Evolutionary conservation across 2,329 filamentous ascomycete genomes (phyloP).

Genomic region (Claviceps humidiphila): DNA sequence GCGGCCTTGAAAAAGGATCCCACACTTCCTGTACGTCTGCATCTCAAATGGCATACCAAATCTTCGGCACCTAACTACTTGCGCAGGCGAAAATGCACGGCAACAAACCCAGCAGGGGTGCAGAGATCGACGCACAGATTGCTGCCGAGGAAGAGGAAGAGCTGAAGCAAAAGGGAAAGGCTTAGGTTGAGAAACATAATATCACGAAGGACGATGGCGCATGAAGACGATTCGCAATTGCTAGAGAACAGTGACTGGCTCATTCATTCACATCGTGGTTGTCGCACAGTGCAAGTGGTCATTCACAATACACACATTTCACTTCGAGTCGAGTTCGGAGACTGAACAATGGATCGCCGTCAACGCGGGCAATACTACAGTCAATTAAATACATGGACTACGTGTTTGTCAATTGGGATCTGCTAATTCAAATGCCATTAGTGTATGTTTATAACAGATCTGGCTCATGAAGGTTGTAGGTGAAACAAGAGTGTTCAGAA

Average conservation of each 20-base stretch:
- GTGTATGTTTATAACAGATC: neutral
- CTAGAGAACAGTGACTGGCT: too few species aligned
- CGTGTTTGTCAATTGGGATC: neutral
- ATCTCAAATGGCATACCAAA: too few species aligned
- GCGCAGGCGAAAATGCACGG: slow-evolving; percentile 49
- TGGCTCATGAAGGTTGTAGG: slow-evolving; percentile 5
- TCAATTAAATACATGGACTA: neutral
- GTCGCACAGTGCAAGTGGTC: too few species aligned
- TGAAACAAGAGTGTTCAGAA: slow-evolving; percentile 51
- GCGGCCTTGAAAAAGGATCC: slow-evolving; percentile 42
- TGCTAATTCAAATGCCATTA: neutral
- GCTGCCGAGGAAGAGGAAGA: slow-evolving; percentile 54
- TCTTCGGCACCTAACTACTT: neutral
- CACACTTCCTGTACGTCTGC: slow-evolving; percentile 37
- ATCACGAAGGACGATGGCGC: neutral
- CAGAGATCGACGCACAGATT: slow-evolving; percentile 57
- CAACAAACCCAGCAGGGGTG: slow-evolving; percentile 60
- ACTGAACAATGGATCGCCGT: too few species aligned
- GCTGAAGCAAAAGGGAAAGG: slow-evolving; percentile 43
- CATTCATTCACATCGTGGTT: too few species aligned
- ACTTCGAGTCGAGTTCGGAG: too few species aligned
- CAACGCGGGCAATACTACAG: neutral
- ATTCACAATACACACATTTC: too few species aligned
- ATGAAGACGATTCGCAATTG: too few species aligned
- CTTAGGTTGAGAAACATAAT: neutral